Evolutionary conservation across 305 asterid genomes (phyloP), one percentile per base, ranked within the genome.

Genomic region (Withania somnifera): DNA sequence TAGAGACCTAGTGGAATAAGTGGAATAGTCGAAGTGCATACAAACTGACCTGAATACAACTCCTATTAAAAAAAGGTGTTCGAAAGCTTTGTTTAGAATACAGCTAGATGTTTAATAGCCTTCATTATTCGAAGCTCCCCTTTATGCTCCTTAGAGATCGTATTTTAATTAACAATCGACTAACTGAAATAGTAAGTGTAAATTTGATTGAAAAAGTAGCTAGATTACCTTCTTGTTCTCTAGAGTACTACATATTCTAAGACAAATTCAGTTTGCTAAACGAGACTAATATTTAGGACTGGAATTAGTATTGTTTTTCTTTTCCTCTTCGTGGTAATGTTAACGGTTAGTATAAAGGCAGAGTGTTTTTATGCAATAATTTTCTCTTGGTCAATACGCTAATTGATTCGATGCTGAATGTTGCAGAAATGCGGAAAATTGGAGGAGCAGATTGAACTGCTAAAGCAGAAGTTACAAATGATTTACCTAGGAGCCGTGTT

Each of bases 401-500:
- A 24, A 47, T 14, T 73, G 56, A 47, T 42, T 60, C 34, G 78
- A 40, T 80, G 76, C 28, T 82, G 78, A 28, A 26, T 82, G 86
- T 80, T 53, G 57, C 91, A 94, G 98, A 93, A 92, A 89, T 92
- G 97, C 36, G 98, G 98, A 53, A 92, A 82, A 75, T 47, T 92
- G 69, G 94, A 93, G 11, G 98, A 93, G 52, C 93, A 94, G 77
- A 92, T 94, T 2, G 93, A 90, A 82, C 87, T 94, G 86, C 82
- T 94, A 84, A 93, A 91, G 89, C 94, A 88, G 90, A 94, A 94
- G 86, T 73, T 94, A 45, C 85, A 87, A 76, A 88, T 90, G 89
- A 93, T 94, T 57, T 86, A 92, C 67, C 89, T 88, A 84, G 98
- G 98, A 52, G 98, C 93, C 77, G 97, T 90, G 6, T 94, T 94